Percentiles rank a stretch among this genome's conserved stretches.
These are phyloP conservation scores for Zanthoxylum bungeanum DNA, from an alignment of 345 rosid species.

Conservation along the genomic window DNA sequence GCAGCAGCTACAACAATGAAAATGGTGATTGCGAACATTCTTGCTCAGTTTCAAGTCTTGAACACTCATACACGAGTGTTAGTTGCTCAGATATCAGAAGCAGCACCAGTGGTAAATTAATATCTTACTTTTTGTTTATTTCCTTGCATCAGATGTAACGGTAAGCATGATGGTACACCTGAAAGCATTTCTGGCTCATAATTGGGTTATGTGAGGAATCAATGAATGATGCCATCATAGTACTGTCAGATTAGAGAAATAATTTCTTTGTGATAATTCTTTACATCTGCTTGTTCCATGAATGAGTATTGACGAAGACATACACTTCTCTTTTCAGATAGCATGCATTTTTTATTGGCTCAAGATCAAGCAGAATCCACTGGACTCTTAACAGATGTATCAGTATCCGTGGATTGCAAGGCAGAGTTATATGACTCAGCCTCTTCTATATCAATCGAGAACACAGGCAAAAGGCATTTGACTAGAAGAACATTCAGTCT, in stretches of 20 bases:
- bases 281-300: not conserved
- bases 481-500: constrained; percentile 20
- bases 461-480: constrained; percentile 16
- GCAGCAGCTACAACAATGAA: constrained; percentile 41
- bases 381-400: constrained; percentile 15
- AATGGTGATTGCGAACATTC: constrained; percentile 33
- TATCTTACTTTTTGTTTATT: not conserved
- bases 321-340: constrained; percentile 25
- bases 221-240: not conserved
- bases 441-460: constrained; percentile 34
- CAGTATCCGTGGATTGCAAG: constrained; percentile 21
- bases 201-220: not conserved
- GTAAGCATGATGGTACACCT: not conserved
- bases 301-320: constrained; percentile 1
- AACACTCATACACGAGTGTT: constrained; percentile 34
- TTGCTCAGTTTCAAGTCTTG: constrained; percentile 36
- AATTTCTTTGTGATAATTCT: no score
- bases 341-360: constrained; percentile 13
- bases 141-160: not conserved
- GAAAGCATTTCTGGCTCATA: not conserved
- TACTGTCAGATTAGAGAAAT: not conserved
- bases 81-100: constrained; percentile 37
- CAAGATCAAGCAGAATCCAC: constrained; percentile 21
- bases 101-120: constrained; percentile 20
- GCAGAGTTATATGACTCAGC: constrained; percentile 39